Evolutionary conservation across 768 basidiomycete genomes (phyloP), one percentile per base, ranked within the genome.

Genomic region (Collybia sordida): DNA sequence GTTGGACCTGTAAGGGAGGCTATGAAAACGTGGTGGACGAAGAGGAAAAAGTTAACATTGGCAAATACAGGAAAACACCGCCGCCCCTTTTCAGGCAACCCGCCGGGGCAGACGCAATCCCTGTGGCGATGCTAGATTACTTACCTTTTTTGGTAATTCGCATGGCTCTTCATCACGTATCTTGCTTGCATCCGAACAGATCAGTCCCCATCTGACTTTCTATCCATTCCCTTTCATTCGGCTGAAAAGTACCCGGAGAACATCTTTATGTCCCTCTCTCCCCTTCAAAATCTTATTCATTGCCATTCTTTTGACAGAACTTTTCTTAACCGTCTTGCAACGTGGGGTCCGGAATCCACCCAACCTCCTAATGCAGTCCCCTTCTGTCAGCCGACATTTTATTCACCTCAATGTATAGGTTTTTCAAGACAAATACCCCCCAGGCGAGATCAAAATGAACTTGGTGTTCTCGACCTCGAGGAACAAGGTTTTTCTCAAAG

Each of bases 91-190:
- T 48, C 50, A 25, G 64, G 54, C 52, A 54, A 44, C 47, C 45
- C 55, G 55, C 58, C 65, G 67, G 67, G 51, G 53, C 36, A 36
- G 53, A 28, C 41, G 25, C 51, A 51, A 42, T 53, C 53, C 47
- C 64, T 64, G 65, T 60, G 66, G 70, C 70, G 45, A 63, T 69
- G 64, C 59, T 24, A 23, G 39, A 41, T 25, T 7, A 38, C 25
- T 31, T 12, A 37, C 24, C 46, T 50, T 41, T 39, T 50, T 53
- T 14, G 25, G 21, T 22, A 8, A 24, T 31, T 44, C 24, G 17
- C 17, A 25, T 23, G 42, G 40, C 40, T 24, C 38, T 19, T 34
- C 28, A 24, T 27, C 11, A 22, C 17, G 27, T 51, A 54, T 46
- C 39, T 43, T 41, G 54, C 48, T 49, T 52, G 51, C 47, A 23